Evolutionary conservation across 176 grass and related monocot species (phyloP).

Genomic region (Carex littledalei): DNA sequence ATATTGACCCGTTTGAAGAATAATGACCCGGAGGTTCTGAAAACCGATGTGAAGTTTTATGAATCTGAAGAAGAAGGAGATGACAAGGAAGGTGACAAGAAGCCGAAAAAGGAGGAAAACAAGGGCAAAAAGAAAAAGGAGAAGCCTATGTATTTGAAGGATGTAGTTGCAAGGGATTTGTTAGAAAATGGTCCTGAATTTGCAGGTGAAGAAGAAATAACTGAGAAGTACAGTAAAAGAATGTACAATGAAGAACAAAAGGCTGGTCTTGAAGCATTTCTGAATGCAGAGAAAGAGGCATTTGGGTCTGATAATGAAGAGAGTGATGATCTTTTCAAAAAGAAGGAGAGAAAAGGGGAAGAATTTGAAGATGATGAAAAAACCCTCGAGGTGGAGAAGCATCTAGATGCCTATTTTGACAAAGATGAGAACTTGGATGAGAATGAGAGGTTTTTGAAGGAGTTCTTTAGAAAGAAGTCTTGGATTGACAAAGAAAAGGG

Average conservation of each 20-base stretch:
- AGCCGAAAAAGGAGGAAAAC: background rate
- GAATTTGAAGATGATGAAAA: conserved; percentile 45
- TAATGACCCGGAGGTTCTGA: conserved; percentile 52
- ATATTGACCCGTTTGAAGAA: conserved; percentile 61
- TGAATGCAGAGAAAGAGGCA: conserved; percentile 56
- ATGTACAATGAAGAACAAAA: conserved; percentile 72
- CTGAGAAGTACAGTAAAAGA: conserved; percentile 46
- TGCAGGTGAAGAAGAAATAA: conserved; percentile 30
- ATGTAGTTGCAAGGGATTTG: conserved; percentile 67
- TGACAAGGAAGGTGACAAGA: conserved; percentile 22
- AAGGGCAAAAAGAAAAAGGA: conserved; percentile 58
- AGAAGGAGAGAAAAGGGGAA: conserved; percentile 32
- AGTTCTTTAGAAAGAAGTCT: conserved; percentile 52
- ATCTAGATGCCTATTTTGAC: conserved; percentile 52
- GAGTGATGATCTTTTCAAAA: conserved; percentile 40
- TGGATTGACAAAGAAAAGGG: conserved; percentile 39
- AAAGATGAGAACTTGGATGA: conserved; percentile 61
- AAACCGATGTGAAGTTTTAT: conserved; percentile 48
- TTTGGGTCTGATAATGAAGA: conserved; percentile 27
- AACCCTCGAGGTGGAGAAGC: conserved; percentile 24
- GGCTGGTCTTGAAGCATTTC: conserved; percentile 58
- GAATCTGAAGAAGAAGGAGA: conserved; percentile 42
- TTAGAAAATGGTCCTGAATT: conserved; percentile 80
- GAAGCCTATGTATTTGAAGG: conserved; percentile 79
- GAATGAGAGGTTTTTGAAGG: conserved; percentile 75